Conservation (phyloP, 371 early-diverging fungal genomes). For the Chytridiales sp. region DNA sequence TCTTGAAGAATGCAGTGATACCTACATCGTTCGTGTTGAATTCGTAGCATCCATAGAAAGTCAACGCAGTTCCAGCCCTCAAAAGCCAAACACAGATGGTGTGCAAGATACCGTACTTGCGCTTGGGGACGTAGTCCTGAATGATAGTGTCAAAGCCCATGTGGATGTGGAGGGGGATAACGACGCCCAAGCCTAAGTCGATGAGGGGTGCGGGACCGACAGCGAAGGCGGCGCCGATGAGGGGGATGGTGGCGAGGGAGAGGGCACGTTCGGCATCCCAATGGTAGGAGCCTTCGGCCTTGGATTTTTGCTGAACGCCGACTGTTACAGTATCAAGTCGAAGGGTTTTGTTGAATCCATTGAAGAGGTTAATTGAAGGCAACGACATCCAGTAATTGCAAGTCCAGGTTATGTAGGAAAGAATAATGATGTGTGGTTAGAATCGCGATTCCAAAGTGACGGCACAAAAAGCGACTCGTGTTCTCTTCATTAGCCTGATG, state of each 20-base stretch:
- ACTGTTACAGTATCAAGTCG: neutral
- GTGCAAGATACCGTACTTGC: slow-evolving; percentile 63
- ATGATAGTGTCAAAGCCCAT: slow-evolving; percentile 66
- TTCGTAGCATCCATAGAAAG: slow-evolving; percentile 83
- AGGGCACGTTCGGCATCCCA: slow-evolving; percentile 90
- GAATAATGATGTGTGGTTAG: too few relatives aligned
- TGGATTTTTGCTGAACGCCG: slow-evolving; percentile 30
- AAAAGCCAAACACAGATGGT: slow-evolving; percentile 62
- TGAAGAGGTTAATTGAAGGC: too few relatives aligned
- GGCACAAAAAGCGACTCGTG: too few relatives aligned
- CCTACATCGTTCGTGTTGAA: slow-evolving; percentile 96
- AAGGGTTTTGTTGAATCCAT: too few relatives aligned
- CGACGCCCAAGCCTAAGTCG: slow-evolving; percentile 85
- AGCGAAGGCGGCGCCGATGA: slow-evolving; percentile 71
- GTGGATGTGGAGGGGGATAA: slow-evolving; percentile 87
- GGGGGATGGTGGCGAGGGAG: slow-evolving; percentile 71
- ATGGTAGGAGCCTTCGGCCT: slow-evolving; percentile 74
- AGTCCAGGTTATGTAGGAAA: too few relatives aligned
- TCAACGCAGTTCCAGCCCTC: slow-evolving; percentile 64
- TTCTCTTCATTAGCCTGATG: too few relatives aligned
- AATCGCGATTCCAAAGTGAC: too few relatives aligned
- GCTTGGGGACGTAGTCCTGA: slow-evolving; percentile 81
- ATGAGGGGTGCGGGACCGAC: slow-evolving; percentile 80
- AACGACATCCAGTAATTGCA: too few relatives aligned
- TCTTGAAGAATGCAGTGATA: slow-evolving; percentile 79